A percentile compares a stretch with the other conserved stretches of the same genome.
These are phyloP conservation scores for Helenozyma baotianmanensis DNA, from an alignment of 805 yeast species.

Conservation along the genomic window DNA sequence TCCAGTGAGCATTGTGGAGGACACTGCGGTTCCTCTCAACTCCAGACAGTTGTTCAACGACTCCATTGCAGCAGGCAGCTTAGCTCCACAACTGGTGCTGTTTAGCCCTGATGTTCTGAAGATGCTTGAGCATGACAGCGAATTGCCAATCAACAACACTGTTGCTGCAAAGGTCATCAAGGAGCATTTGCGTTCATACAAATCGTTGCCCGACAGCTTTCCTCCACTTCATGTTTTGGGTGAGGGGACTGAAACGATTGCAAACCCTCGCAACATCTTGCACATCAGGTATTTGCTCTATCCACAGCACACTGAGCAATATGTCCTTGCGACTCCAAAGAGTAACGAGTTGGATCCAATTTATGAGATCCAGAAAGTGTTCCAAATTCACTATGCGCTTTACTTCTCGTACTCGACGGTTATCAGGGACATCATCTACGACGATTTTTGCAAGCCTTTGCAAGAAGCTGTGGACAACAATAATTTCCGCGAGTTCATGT, in stretches of 20 bases:
- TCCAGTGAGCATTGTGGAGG: slow-evolving; percentile 33
- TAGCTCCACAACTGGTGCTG: slow-evolving; percentile 8
- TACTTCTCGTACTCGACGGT: slow-evolving; percentile 36
- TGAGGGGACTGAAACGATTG: slow-evolving; percentile 7
- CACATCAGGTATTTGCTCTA: slow-evolving; percentile 28
- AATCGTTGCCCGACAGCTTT: slow-evolving; percentile 30
- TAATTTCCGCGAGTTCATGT: slow-evolving; percentile 33
- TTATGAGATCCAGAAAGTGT: slow-evolving; percentile 50
- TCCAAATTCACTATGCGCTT: slow-evolving; percentile 37
- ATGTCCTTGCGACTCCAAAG: slow-evolving; percentile 46
- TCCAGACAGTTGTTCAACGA: slow-evolving; percentile 30
- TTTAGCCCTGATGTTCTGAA: slow-evolving; percentile 11
- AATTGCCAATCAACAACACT: slow-evolving; percentile 24
- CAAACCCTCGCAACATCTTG: slow-evolving; percentile 27
- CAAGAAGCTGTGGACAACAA: slow-evolving; percentile 28
- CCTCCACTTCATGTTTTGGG: slow-evolving; percentile 26
- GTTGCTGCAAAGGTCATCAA: slow-evolving; percentile 29
- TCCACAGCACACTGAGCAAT: slow-evolving; percentile 46
- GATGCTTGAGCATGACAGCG: slow-evolving; percentile 17
- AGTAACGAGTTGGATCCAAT: slow-evolving; percentile 59
- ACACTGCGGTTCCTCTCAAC: slow-evolving; percentile 22
- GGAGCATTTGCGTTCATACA: slow-evolving; percentile 26
- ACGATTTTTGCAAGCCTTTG: slow-evolving; percentile 31
- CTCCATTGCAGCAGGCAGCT: slow-evolving; percentile 19
- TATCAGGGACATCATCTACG: slow-evolving; percentile 26